Evolutionary conservation across 306 rosid genomes (phyloP), one percentile per base, ranked within the genome.

Genomic region (Comarum palustre): DNA sequence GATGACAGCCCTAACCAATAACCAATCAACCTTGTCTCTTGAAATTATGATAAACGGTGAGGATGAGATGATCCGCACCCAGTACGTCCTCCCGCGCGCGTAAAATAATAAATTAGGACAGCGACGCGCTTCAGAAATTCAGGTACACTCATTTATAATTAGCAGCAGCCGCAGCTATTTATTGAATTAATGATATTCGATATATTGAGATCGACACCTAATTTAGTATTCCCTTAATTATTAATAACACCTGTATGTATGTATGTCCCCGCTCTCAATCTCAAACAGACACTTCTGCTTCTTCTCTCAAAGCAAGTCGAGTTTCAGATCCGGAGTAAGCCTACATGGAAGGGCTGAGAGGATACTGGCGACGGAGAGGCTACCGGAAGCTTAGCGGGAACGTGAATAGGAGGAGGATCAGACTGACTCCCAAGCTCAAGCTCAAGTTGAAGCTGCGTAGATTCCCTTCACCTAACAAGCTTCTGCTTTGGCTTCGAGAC

Each of bases 401-500:
- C 19, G 73, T 82, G 4, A 88, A 97, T 94, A 71, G 84, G 4
- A 87, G 98, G 96, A 71, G 84, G 80, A 47, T 94, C 74, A 92
- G 79, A 78, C 32, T 87, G 2, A 25, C 71, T 0, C 94, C 83
- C 0, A 93, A 82, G 86, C 77, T 89, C 0, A 93, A 82, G 87
- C 80, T 89, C 31, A 75, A 71, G 36, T 61, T 62, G 74, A 7
- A 69, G n/a, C n/a, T n/a, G n/a, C n/a, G n/a, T n/a, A n/a, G 74
- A 68, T 63, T 77, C 32, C 80, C 91, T 36, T 87, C 96, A 8
- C 89, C 96, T 0, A 93, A 84, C 75, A 93, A 84, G 66, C 10
- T 89, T 17, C 19, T 85, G 19, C 36, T 85, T 27, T 89, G 98
- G 96, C 81, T 91, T 4, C 87, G 98, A 32, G 97, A 93, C 61